These are phyloP conservation scores for Thielaviopsis ethacetica DNA, from an alignment of 2,329 filamentous ascomycete genomes.

Conservation along the genomic window DNA sequence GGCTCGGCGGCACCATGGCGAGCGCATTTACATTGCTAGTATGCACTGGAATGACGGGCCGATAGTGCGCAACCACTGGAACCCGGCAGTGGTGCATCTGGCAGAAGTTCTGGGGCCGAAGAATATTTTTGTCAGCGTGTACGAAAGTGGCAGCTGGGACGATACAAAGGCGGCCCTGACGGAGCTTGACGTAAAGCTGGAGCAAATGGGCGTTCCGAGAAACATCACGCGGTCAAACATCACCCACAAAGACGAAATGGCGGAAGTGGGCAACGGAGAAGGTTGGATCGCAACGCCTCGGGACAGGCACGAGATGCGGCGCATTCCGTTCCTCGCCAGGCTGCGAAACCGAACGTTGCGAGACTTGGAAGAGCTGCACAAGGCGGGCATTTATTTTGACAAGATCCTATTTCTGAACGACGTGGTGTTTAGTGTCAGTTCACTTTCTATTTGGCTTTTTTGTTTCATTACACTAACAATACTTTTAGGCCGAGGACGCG, in stretches of 20 bases:
- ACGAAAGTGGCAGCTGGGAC: conserved; percentile 55
- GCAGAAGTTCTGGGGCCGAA: conserved; percentile 38
- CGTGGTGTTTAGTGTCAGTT: conserved; percentile 39
- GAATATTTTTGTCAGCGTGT: conserved; percentile 52
- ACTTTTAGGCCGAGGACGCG: conserved; percentile 34
- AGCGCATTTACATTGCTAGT: conserved; percentile 48
- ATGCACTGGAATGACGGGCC: conserved; percentile 52
- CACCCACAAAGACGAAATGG: conserved; percentile 41
- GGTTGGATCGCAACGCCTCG: conserved; percentile 49
- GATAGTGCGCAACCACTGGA: conserved; percentile 47
- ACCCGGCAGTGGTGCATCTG: conserved; percentile 39
- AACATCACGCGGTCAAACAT: conserved; percentile 40
- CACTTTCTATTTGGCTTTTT: not conserved
- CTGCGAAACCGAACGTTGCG: conserved; percentile 48
- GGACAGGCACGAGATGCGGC: conserved; percentile 37
- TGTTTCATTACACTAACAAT: not conserved
- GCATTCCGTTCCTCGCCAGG: conserved; percentile 52
- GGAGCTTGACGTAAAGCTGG: conserved; percentile 38
- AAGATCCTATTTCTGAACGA: conserved; percentile 47
- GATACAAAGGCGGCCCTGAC: conserved; percentile 45
- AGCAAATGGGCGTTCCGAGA: conserved; percentile 32
- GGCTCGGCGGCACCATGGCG: conserved; percentile 16
- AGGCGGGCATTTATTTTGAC: conserved; percentile 36
- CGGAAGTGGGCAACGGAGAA: conserved; percentile 23
- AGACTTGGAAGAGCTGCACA: conserved; percentile 35